Conservation (phyloP, 257 asterid genomes). For the Jaltomata sinuosa region DNA sequence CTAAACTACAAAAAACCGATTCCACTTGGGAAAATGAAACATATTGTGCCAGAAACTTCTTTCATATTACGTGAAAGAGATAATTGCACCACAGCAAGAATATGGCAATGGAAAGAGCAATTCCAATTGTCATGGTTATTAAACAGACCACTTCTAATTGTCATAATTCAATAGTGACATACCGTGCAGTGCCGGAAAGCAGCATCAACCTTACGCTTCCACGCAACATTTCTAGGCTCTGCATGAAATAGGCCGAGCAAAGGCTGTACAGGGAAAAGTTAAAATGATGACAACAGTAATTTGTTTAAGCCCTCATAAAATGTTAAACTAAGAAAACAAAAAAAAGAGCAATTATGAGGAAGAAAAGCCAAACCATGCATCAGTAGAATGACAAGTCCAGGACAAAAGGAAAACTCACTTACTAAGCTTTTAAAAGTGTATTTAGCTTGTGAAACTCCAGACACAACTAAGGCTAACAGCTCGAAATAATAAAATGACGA, state of each 20-base stretch:
- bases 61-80: not conserved
- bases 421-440: not conserved
- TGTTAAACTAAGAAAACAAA: not conserved
- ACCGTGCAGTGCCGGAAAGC: conserved; percentile 64
- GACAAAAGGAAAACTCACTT: not conserved
- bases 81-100: not conserved
- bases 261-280: conserved; percentile 49
- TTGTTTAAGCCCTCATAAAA: not conserved
- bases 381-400: not conserved
- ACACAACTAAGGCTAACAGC: not conserved
- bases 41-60: not conserved
- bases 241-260: conserved; percentile 68
- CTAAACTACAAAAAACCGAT: not conserved
- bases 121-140: not conserved
- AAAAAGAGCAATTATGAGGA: not conserved
- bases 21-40: not conserved
- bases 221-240: conserved; percentile 64
- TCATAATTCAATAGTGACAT: conserved; percentile 7
- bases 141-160: not conserved
- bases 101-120: not conserved
- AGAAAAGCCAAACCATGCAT: not conserved
- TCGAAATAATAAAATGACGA: not conserved
- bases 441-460: not conserved
- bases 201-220: conserved; percentile 91
- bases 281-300: not conserved